Base-by-base conservation (phyloP, 2,329 filamentous ascomycete species). In the Diaporthe sp. region DNA sequence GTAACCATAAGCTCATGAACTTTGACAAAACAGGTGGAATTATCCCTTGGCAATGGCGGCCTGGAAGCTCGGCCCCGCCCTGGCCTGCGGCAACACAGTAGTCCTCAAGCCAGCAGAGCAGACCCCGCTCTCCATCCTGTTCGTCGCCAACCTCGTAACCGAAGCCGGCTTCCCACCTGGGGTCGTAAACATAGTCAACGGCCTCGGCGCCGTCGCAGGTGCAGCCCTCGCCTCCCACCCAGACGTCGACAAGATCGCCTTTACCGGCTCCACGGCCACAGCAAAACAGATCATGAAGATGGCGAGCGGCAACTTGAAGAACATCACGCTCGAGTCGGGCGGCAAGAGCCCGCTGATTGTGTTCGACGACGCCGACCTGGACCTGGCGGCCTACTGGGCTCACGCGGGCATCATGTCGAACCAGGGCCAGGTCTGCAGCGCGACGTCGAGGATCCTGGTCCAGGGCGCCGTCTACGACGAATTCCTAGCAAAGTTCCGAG, bases 91-190 rank as follows among this genome's bases (percentile, higher is more conserved):
- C 75, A 92, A 92, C 83, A 91, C 90, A 2, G 85, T 93, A 70
- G 86, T 93, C 39, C 84, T 93, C 60, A 93, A 93, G 85, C 87
- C 90, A 37, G 90, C 90, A 60, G 91, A 93, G 82, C 90, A 92
- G 84, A 92, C 91, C 4, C 91, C 91, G 12, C 85, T 93, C 57
- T 91, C 89, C 71, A 88, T 91, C 82, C 82, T 92, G 25, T 90
- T 92, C 78, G 85, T 95, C 7, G 93, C 88, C 20, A 89, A 88
- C 49, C 86, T 95, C 63, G 88, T 95, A 79, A 92, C 91, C 78
- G 90, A 94, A 80, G 92, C 93, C 49, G 93, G 94, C 1, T 95
- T 95, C 82, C 94, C 94, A 25, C 90, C 93, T 3, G 94, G 94
- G 61, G 93, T 95, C 12, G 84, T 95, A 77, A 95, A 95, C 82